These are phyloP conservation scores for Rhamnella rubrinervis DNA, from an alignment of 331 rosid species.

Conservation along the genomic window DNA sequence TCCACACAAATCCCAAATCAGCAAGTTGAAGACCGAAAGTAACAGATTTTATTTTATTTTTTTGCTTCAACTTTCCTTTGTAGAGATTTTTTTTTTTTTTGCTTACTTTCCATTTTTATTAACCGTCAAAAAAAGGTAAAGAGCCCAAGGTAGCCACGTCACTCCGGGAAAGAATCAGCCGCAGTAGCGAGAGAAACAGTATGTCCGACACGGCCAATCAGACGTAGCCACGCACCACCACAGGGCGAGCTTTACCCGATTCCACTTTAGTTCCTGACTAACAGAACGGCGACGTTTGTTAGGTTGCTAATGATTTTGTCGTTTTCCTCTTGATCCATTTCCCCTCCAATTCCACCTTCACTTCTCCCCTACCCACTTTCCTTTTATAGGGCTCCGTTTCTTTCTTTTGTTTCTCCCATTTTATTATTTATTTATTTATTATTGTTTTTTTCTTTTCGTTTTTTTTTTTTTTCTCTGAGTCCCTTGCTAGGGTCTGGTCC, in stretches of 20 bases:
- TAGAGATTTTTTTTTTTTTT: no score
- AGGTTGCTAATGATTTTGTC: slow-evolving; percentile 1
- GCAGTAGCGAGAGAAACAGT: background rate
- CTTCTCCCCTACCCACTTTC: background rate
- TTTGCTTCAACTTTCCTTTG: background rate
- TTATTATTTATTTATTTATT: background rate
- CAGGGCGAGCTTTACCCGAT: background rate
- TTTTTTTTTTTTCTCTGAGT: background rate
- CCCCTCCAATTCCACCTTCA: background rate
- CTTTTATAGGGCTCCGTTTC: background rate
- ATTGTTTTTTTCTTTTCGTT: background rate
- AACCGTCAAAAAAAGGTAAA: background rate
- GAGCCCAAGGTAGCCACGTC: background rate
- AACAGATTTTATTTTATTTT: no score
- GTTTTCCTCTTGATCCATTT: background rate
- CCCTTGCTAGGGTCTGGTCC: slow-evolving; percentile 33
- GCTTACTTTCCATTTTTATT: background rate
- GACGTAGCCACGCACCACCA: background rate
- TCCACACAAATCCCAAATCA: background rate
- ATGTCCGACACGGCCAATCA: background rate
- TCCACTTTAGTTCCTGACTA: background rate
- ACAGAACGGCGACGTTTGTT: slow-evolving; percentile 5
- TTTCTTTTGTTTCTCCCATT: background rate
- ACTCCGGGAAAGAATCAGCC: slow-evolving; percentile 1
- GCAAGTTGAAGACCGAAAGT: background rate